Base-by-base conservation (phyloP, 2,329 filamentous ascomycete species). In the Taxawa tesnikishii region DNA sequence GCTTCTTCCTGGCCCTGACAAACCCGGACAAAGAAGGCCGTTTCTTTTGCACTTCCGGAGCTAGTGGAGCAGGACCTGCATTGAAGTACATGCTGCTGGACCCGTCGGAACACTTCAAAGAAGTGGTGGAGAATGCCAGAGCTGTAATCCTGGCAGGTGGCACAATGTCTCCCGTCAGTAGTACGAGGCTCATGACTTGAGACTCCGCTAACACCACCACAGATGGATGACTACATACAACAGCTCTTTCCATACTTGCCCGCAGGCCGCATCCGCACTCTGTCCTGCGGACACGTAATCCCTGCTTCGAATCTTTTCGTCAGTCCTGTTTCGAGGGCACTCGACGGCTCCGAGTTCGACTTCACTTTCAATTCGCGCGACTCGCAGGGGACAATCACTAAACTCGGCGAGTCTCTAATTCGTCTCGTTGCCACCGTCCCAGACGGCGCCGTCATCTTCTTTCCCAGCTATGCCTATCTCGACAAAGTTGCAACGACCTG, bases 251-350 rank as follows among this genome's bases (percentile, higher is more conserved):
- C 88, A 0, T 79, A 82, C 29, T 55, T 94, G 0, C 51, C 70
- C 0, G 44, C 66, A 1, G 56, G 62, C 0, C 73, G 73, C 35
- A 70, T 96, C 27, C 77, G 70, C 7, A 94, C 83, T 0, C 70
- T 94, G 17, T 94, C 85, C 43, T 98, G 88, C 51, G 87, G 84
- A 0, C 90, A 98, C 56, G 87, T 98, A 28, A 92, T 98, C 33
- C 88, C 90, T 0, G 57, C 72, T 0, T 72, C 75, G 3, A 94
- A 85, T 41, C 68, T 98, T 3, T 74, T 83, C 33, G 87, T 85
- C 2, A 79, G 79, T 59, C 76, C 82, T 0, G 57, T 98, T 1
- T 65, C 53, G 2, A 56, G 58, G 37, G 58, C 67, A 32, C 43
- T 67, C 42, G 44, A 55, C 31, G 62, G 69, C 12, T 43, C 54